Conservation (phyloP, 495 filamentous ascomycete species). For the Immersiella caudata region DNA sequence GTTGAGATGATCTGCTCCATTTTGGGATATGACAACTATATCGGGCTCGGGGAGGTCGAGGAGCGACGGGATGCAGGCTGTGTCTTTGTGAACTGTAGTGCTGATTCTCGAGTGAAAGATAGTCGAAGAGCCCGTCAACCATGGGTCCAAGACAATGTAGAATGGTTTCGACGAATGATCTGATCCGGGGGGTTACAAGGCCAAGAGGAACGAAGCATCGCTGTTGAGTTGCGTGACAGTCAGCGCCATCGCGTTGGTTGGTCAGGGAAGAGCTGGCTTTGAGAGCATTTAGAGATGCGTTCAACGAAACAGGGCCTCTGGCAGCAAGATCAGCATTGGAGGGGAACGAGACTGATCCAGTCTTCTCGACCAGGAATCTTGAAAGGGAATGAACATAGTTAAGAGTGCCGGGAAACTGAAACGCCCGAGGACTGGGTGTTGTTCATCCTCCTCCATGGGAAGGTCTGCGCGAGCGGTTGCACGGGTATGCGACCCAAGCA, state of each 20-base stretch:
- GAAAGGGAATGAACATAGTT: not conserved
- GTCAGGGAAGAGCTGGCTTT: not conserved
- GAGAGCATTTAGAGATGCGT: not conserved
- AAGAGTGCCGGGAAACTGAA: not conserved
- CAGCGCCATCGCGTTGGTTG: conserved; percentile 57
- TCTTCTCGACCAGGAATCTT: not conserved
- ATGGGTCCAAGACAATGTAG: conserved; percentile 71
- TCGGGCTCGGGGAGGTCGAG: conserved; percentile 63
- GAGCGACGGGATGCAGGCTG: conserved; percentile 61
- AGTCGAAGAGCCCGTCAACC: conserved; percentile 64
- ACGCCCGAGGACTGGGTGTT: not conserved
- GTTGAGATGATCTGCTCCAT: conserved; percentile 72
- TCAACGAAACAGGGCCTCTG: not conserved
- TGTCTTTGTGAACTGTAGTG: conserved; percentile 54
- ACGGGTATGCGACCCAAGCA: not conserved
- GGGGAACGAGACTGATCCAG: too few relatives aligned
- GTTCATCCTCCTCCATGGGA: not conserved
- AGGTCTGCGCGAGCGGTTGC: not conserved
- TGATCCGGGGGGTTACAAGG: conserved; percentile 56
- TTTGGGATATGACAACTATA: conserved; percentile 68
- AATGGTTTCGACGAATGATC: conserved; percentile 52
- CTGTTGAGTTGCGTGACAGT: conserved; percentile 68
- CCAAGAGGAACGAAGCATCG: conserved; percentile 70
- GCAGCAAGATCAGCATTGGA: not conserved
- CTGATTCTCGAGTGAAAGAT: conserved; percentile 66